Evolutionary conservation across 2,329 filamentous ascomycete species (phyloP), one percentile per base, ranked within the genome.

Genomic region (Monilinia fructicola): DNA sequence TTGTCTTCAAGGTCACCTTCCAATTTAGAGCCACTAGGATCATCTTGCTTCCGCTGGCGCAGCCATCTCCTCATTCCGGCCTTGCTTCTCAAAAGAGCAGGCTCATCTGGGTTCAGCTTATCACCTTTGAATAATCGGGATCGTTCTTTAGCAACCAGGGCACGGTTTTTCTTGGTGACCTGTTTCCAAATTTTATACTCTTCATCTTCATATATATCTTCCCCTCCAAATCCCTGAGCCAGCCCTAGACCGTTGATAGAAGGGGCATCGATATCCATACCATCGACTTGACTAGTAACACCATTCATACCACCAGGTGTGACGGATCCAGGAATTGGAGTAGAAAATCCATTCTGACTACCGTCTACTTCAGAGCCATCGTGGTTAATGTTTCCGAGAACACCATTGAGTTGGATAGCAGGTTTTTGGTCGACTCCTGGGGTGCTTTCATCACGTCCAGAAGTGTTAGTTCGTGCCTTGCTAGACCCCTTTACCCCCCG

Each of bases 131-230:
- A 97, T 18, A 99, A 85, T 50, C 90, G 86, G 77, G 93, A 89
- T 42, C 95, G 87, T 76, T 97, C 92, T 70, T 93, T 92, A 67
- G 95, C 90, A 64, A 94, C 87, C 31, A 90, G 81, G 4, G 95
- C 95, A 69, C 95, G 89, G 74, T 97, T 93, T 76, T 95, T 97
- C 79, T 98, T 98, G 2, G 95, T 99, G 52, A 97, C 92, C 78
- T 98, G 94, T 80, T 98, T 99, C 95, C 96, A 99, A 46, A 95
- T 91, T 77, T 96, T 96, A 80, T 95, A 97, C 76, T 97, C 94
- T 67, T 98, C 93, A 73, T 98, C 93, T 72, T 96, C 87, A 71
- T 92, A 92, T 16, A 86, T 84, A 72, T 96, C 91, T 72, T 96
- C 90, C 18, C 82, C 84, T 40, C 85, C 86, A 66, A 91, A 83